Evolutionary conservation across 306 rosid genomes (phyloP).

Genomic region (Hippophae rhamnoides): DNA sequence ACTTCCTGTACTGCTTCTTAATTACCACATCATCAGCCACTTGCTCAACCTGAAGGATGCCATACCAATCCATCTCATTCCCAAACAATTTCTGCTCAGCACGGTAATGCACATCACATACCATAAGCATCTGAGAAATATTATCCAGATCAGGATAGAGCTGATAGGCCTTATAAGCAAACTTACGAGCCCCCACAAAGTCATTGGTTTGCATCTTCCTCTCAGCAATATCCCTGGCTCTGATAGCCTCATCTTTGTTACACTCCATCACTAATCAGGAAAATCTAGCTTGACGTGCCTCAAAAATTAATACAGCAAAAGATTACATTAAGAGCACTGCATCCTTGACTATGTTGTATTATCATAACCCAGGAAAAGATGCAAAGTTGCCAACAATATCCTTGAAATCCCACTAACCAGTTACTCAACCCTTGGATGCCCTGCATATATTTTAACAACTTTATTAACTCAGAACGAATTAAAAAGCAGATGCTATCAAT

Average conservation of each 20-base stretch:
- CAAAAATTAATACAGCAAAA: constrained; percentile 7
- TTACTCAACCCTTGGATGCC: constrained; percentile 13
- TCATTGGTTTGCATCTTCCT: constrained; percentile 77
- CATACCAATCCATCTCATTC: constrained; percentile 67
- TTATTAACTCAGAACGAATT: background rate
- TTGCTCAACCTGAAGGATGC: constrained; percentile 67
- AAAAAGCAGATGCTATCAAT: background rate
- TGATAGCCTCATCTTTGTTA: constrained; percentile 89
- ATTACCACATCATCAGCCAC: constrained; percentile 59
- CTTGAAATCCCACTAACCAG: constrained; percentile 9
- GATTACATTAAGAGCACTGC: constrained; percentile 21
- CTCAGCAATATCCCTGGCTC: constrained; percentile 75
- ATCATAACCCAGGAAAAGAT: constrained; percentile 8
- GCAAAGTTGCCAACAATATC: constrained; percentile 6
- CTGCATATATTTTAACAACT: constrained; percentile 20
- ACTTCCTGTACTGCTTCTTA: constrained; percentile 80
- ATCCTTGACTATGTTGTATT: background rate
- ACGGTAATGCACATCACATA: constrained; percentile 82
- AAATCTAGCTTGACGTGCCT: constrained; percentile 22
- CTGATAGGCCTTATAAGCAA: constrained; percentile 56
- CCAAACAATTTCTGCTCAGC: constrained; percentile 48
- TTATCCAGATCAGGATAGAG: constrained; percentile 77
- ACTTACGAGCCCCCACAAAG: constrained; percentile 60
- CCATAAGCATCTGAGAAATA: constrained; percentile 64
- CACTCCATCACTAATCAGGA: constrained; percentile 58